Conservation (phyloP, 352 stramenopile species). For the Globisporangium acanthophoron region DNA sequence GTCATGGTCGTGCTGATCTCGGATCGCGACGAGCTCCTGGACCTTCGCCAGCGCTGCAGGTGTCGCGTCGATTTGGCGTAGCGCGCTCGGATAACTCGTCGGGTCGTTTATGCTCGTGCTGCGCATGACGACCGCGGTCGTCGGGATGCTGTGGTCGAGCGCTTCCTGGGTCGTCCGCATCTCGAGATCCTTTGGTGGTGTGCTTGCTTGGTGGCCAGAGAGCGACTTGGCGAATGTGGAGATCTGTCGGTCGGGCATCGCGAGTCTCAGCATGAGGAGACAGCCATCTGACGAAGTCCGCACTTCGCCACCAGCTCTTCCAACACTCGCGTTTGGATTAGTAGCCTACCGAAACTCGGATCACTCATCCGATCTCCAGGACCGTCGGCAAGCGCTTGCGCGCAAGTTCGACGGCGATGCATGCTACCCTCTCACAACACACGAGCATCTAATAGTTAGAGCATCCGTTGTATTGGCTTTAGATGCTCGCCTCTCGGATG, state of each 20-base stretch:
- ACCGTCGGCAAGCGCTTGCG: too few relatives aligned
- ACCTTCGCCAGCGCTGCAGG: slow-evolving; percentile 27
- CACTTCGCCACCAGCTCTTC: too few relatives aligned
- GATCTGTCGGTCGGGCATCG: too few relatives aligned
- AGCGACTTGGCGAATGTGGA: too few relatives aligned
- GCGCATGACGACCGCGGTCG: slow-evolving; percentile 1
- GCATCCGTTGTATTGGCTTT: neutral
- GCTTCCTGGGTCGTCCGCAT: slow-evolving; percentile 8
- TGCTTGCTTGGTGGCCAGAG: neutral
- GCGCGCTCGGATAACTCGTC: neutral
- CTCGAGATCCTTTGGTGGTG: neutral
- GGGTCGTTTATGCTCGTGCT: neutral
- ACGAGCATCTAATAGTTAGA: neutral
- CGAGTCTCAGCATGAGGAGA: too few relatives aligned
- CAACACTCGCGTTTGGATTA: too few relatives aligned
- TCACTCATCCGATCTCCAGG: too few relatives aligned
- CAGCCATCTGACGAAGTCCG: too few relatives aligned
- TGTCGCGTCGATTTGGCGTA: slow-evolving; percentile 8
- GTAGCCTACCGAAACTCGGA: too few relatives aligned
- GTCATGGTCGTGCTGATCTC: slow-evolving; percentile 48
- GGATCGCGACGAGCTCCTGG: slow-evolving; percentile 31
- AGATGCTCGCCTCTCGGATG: neutral
- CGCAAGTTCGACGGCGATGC: too few relatives aligned
- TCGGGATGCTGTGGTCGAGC: slow-evolving; percentile 3
- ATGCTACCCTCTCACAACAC: too few relatives aligned